Base-by-base conservation (phyloP, 2,329 filamentous ascomycete genomes). In the Penicillium sp. region DNA sequence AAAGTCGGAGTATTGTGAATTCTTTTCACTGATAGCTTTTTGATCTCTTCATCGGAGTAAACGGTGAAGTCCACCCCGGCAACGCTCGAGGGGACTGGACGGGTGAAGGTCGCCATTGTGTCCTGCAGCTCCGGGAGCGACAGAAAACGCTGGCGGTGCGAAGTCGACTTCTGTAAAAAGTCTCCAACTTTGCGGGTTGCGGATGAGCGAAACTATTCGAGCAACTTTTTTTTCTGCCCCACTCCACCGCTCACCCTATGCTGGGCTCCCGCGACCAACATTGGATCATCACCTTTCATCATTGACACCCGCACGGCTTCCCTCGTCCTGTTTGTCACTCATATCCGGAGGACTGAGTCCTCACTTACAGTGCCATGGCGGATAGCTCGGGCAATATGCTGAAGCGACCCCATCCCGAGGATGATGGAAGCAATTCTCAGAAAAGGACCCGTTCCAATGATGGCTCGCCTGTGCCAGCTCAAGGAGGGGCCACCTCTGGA, bases 1-100 rank as follows among this genome's bases (percentile, higher is more conserved):
- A 97, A 94, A n/a, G 94, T 96, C 61, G 84, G 89, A 47, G 91
- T 87, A 76, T 95, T 95, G 68, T 95, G 88, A 65, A 99, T 95
- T 74, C 86, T 85, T 79, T 94, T 94, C 62, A 96, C 94, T 8
- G 94, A 99, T 64, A 97, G 85, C 56, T 86, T 83, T 70, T 86
- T 86, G 70, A 99, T 91, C 73, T 99, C 93, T 55, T 87, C 80
- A 47, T 86, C 81, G 18, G 88, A 85, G 62, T 97, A 84, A 68
- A 95, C 90, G 42, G 85, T 86, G 73, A 99, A 99, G 70, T 95
- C 89, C 67, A 99, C 90, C 70, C 87, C 87, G 70, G 87, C 84
- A 67, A 99, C 88, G 69, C 86, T 81, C 67, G 91, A 95, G 60
- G 88, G 82, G 58, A 96, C 83, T 42, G 94, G 92, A 69, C 92